A percentile compares a stretch with the other conserved stretches of the same genome.
phyloP scores from a whole-genome alignment of 345 rosid genomes.

The Laguncularia racemosa region DNA sequence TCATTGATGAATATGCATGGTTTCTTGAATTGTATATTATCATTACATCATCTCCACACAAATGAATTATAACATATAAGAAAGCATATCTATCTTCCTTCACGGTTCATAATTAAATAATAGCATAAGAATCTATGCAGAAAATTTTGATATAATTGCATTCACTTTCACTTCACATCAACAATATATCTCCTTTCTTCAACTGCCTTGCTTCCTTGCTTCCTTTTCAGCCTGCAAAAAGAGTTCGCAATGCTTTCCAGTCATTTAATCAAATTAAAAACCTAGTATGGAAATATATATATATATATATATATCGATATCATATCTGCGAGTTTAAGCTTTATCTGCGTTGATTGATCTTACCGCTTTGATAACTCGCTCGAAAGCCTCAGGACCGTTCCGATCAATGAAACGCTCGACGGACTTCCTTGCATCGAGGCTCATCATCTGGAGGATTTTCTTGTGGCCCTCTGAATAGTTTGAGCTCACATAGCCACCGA shows the following conservation, averaged over 20 bases:
- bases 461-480: constrained; percentile 49
- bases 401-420: constrained; percentile 56
- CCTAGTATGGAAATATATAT: background rate
- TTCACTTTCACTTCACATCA: no score
- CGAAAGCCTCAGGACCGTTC: constrained; percentile 76
- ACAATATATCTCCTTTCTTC: constrained; percentile 9
- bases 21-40: no score
- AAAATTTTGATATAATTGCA: no score
- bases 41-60: no score
- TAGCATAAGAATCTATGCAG: no score
- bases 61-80: no score
- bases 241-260: background rate
- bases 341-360: constrained; percentile 3
- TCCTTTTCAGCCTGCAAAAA: constrained; percentile 73
- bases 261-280: background rate
- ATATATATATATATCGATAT: no score
- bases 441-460: constrained; percentile 83
- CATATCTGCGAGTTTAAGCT: background rate
- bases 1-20: no score
- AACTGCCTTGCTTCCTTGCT: constrained; percentile 39
- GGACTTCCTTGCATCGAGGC: constrained; percentile 74
- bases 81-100: no score
- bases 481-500: constrained; percentile 34
- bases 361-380: constrained; percentile 75
- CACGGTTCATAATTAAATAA: no score